These are phyloP conservation scores for Raddia distichophylla DNA, from an alignment of 176 grass and related monocot species.

Conservation along the genomic window DNA sequence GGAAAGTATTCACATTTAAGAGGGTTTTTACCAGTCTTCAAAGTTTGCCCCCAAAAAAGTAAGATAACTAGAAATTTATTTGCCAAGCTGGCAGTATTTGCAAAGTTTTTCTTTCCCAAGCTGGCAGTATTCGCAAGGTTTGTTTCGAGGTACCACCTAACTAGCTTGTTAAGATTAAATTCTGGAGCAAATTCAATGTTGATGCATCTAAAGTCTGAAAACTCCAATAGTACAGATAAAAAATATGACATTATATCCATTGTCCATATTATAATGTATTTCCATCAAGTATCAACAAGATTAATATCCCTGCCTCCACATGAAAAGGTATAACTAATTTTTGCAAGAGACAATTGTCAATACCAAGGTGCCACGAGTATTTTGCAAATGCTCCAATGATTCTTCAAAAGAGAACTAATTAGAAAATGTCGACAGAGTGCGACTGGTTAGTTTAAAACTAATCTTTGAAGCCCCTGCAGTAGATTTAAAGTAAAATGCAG, in stretches of 20 bases:
- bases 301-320: background rate
- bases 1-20: background rate
- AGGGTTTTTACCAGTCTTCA: background rate
- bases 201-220: slow-evolving; percentile 5
- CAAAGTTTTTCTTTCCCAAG: background rate
- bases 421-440: background rate
- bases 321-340: background rate
- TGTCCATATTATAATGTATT: background rate
- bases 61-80: slow-evolving; percentile 1
- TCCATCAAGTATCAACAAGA: background rate
- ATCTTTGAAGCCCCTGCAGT: background rate
- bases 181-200: slow-evolving; percentile 14
- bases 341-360: background rate
- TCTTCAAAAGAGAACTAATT: slow-evolving; percentile 5
- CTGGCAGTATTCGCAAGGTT: background rate
- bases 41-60: background rate
- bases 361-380: background rate
- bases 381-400: background rate
- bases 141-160: slow-evolving; percentile 7
- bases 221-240: background rate
- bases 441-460: slow-evolving; percentile 6
- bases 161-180: slow-evolving; percentile 2
- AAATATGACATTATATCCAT: background rate
- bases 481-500: background rate
- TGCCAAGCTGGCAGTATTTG: no score